Conservation (phyloP, 2,329 filamentous ascomycete genomes). For the Plenodomus lindquistii region DNA sequence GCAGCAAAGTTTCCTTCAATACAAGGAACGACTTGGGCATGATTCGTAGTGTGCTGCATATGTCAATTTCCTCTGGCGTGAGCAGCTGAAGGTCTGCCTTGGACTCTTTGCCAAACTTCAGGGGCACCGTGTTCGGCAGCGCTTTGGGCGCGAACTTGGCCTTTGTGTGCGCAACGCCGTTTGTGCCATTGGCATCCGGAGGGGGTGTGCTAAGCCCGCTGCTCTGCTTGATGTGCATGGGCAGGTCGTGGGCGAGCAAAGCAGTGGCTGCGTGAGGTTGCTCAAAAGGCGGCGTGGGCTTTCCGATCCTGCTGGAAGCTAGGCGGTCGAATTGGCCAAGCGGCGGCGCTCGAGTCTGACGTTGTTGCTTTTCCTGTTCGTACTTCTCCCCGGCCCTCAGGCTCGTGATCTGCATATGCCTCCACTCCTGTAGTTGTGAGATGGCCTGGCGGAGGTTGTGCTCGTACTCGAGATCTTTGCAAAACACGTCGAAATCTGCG, state of each 20-base stretch:
- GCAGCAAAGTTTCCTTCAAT: slow-evolving; percentile 90
- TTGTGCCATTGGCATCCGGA: slow-evolving; percentile 41
- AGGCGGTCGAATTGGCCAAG: slow-evolving; percentile 86
- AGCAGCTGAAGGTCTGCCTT: slow-evolving; percentile 84
- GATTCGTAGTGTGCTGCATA: slow-evolving; percentile 82
- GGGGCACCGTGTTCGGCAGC: slow-evolving; percentile 64
- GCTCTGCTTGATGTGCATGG: slow-evolving; percentile 58
- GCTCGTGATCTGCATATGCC: slow-evolving; percentile 79
- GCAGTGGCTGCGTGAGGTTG: slow-evolving; percentile 74
- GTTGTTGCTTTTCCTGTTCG: slow-evolving; percentile 80
- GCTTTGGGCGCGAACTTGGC: slow-evolving; percentile 59
- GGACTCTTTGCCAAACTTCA: slow-evolving; percentile 73
- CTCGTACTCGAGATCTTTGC: slow-evolving; percentile 84
- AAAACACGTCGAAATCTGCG: slow-evolving; percentile 84
- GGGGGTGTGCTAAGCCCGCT: slow-evolving; percentile 49
- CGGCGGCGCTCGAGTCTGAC: slow-evolving; percentile 67
- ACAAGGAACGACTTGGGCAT: slow-evolving; percentile 94
- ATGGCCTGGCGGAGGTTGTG: slow-evolving; percentile 90
- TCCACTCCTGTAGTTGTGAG: slow-evolving; percentile 89
- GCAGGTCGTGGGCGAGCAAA: slow-evolving; percentile 77
- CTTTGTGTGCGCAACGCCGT: slow-evolving; percentile 45
- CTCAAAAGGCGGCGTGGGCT: slow-evolving; percentile 65
- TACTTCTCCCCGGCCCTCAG: slow-evolving; percentile 88
- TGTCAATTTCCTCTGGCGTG: slow-evolving; percentile 78
- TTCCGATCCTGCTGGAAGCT: slow-evolving; percentile 70